These are phyloP conservation scores for Zymoseptoria pseudotritici DNA, from an alignment of 2,329 filamentous ascomycete genomes.

Conservation along the genomic window DNA sequence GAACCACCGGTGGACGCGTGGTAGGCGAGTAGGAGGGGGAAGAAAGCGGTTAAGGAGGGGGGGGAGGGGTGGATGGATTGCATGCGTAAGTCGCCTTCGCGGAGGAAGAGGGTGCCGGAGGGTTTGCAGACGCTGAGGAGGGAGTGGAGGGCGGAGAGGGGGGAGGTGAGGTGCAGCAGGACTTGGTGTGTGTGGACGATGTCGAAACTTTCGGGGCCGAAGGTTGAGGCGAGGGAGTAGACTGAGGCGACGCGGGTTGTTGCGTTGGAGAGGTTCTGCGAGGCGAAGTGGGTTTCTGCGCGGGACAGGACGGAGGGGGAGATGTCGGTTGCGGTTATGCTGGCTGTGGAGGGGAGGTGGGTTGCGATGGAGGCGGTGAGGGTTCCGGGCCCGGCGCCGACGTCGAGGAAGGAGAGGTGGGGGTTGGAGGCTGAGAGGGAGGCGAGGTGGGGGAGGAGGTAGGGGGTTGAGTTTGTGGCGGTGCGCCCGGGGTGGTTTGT, in stretches of 20 bases:
- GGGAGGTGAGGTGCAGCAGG: conserved; percentile 49
- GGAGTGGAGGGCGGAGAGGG: conserved; percentile 43
- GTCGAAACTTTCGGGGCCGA: conserved; percentile 47
- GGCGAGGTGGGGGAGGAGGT: conserved; percentile 28
- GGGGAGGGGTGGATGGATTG: conserved; percentile 32
- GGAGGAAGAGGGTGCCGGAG: conserved; percentile 46
- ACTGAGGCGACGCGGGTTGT: conserved; percentile 31
- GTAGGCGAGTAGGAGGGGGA: conserved; percentile 28
- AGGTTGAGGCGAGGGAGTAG: conserved; percentile 28
- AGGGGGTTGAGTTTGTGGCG: conserved; percentile 35
- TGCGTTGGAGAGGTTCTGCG: conserved; percentile 33
- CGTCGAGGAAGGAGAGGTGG: conserved; percentile 36
- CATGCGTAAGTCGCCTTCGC: conserved; percentile 35
- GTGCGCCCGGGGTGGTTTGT: conserved; percentile 40
- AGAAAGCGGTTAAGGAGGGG: conserved; percentile 29
- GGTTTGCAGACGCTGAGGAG: conserved; percentile 49
- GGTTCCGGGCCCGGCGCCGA: conserved; percentile 44
- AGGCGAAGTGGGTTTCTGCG: conserved; percentile 32
- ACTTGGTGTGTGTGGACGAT: conserved; percentile 55
- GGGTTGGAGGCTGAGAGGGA: conserved; percentile 16
- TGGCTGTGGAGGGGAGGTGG: conserved; percentile 35
- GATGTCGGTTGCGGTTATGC: conserved; percentile 39
- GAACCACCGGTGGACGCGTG: conserved; percentile 24
- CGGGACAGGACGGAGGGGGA: conserved; percentile 37
- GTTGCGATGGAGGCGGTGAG: conserved; percentile 40